These are phyloP conservation scores for Irpex sp. DNA, from an alignment of 1,284 basidiomycete species.

Conservation along the genomic window DNA sequence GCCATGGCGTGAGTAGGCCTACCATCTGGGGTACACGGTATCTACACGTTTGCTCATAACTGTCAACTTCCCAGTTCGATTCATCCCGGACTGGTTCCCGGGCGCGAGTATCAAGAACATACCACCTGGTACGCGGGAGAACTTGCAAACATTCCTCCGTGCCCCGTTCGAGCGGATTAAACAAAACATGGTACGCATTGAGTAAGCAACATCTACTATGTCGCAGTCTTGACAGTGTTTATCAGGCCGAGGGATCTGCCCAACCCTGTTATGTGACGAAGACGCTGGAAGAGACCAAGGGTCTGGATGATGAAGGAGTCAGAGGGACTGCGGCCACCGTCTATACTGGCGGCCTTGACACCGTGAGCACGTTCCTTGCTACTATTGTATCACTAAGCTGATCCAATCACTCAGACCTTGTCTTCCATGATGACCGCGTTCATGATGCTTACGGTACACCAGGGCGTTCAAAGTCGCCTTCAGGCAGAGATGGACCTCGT, in stretches of 20 bases:
- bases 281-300: background rate
- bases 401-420: background rate
- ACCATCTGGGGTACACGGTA: background rate
- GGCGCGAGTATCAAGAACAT: conserved; percentile 11
- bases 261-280: background rate
- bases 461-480: conserved; percentile 25
- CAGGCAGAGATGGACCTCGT: conserved; percentile 29
- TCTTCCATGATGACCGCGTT: conserved; percentile 18
- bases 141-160: background rate
- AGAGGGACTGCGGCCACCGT: background rate
- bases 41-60: background rate
- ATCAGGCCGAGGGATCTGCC: background rate
- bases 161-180: background rate
- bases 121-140: background rate
- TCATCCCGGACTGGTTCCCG: conserved; percentile 13
- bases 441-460: conserved; percentile 27
- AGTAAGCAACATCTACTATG: background rate
- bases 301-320: background rate
- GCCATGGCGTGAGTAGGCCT: background rate
- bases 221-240: background rate
- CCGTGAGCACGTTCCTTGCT: background rate
- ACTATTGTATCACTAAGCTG: background rate
- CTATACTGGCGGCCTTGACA: background rate
- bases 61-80: conserved; percentile 9
- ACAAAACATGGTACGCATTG: background rate